Evolutionary conservation across 345 rosid genomes (phyloP).

Genomic region (Moricandia arvensis): DNA sequence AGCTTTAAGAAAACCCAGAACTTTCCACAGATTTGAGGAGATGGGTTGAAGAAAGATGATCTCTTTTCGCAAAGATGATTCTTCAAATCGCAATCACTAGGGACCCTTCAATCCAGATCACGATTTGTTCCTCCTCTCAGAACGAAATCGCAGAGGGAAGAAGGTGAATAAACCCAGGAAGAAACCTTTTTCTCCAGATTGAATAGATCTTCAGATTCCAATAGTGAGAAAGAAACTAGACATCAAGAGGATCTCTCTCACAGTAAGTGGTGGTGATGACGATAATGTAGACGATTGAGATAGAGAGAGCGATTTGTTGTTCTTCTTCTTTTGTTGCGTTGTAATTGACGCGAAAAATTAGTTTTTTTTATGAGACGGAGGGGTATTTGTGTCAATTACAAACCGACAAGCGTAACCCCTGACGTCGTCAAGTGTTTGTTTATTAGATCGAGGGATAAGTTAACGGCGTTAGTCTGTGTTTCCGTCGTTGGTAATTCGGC

Average conservation of each 20-base stretch:
- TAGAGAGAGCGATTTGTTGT: neutral
- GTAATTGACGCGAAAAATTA: constrained; percentile 17
- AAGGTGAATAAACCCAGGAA: constrained; percentile 16
- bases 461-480: constrained; percentile 27
- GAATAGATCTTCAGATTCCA: constrained; percentile 4
- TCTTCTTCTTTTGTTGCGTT: constrained; percentile 6
- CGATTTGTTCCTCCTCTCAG: neutral
- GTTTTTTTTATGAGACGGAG: neutral
- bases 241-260: neutral
- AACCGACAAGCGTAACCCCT: constrained; percentile 21
- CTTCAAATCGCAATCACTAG: neutral
- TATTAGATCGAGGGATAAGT: neutral
- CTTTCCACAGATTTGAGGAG: constrained; percentile 4
- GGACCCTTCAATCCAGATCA: neutral
- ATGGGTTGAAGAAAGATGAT: neutral
- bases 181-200: neutral
- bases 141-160: constrained; percentile 18
- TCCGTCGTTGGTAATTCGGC: neutral
- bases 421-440: constrained; percentile 25
- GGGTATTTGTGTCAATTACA: constrained; percentile 28
- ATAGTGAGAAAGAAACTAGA: neutral
- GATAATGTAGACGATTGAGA: constrained; percentile 3
- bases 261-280: constrained; percentile 29
- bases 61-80: neutral
- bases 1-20: neutral